Evolutionary conservation across 192 early-diverging fungal species (phyloP).

Genomic region (Chytriomyces sp.): DNA sequence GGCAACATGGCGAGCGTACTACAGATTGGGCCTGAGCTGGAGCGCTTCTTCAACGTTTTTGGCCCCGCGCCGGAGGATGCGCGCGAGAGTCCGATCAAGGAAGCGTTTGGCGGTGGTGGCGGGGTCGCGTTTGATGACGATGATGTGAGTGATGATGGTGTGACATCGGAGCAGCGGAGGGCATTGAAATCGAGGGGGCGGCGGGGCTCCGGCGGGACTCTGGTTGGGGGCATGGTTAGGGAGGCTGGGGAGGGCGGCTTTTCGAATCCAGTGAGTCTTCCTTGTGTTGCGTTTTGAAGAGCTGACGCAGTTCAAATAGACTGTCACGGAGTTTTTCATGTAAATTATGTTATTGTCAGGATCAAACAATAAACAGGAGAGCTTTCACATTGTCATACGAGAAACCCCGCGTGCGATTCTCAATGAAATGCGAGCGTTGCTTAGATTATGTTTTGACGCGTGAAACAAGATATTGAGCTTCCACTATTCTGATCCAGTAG

Average conservation of each 20-base stretch:
- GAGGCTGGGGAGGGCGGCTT: conserved; percentile 2
- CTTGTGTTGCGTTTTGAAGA: not conserved
- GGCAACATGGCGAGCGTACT: conserved; percentile 84
- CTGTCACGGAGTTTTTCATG: conserved; percentile 19
- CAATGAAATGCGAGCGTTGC: no score
- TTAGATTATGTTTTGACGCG: no score
- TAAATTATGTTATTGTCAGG: no score
- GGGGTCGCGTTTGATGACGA: not conserved
- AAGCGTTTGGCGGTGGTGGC: not conserved
- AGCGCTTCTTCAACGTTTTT: conserved; percentile 87
- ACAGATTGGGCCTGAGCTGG: conserved; percentile 72
- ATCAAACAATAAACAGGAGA: no score
- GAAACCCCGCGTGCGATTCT: no score
- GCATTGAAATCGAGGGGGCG: not conserved
- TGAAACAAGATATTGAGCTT: no score
- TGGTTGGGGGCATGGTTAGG: conserved; percentile 3
- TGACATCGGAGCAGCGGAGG: not conserved
- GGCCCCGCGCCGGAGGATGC: conserved; percentile 82
- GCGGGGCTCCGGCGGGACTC: not conserved
- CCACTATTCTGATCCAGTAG: no score
- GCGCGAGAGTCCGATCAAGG: conserved; percentile 39
- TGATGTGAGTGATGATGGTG: not conserved
- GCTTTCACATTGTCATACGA: no score
- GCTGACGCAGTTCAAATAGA: not conserved
- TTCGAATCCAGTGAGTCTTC: conserved; percentile 18